A percentile compares a stretch with the other conserved stretches of the same genome.
phyloP scores from a whole-genome alignment of 1,284 basidiomycete species.

The Pseudozyma pruni region DNA sequence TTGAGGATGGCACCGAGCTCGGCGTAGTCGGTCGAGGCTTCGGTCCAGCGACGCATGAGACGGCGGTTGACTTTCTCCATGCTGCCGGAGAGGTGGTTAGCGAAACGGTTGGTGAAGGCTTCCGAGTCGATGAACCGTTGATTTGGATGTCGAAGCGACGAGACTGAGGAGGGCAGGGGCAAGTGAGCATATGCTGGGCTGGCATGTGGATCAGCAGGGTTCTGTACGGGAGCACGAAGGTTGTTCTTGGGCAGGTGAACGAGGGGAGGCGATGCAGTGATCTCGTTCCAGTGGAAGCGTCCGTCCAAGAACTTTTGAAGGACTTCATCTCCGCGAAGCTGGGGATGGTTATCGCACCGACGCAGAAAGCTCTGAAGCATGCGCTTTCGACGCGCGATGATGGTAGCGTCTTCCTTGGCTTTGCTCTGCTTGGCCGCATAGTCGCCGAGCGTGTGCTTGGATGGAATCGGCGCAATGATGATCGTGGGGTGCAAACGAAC shows the following conservation, averaged over 20 bases:
- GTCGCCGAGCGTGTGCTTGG: constrained; percentile 93
- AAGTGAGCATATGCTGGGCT: constrained; percentile 83
- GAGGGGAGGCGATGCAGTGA: constrained; percentile 75
- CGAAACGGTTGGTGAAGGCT: constrained; percentile 94
- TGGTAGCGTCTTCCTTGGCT: constrained; percentile 92
- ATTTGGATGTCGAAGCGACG: constrained; percentile 55
- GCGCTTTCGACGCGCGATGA: constrained; percentile 90
- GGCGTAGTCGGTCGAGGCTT: constrained; percentile 87
- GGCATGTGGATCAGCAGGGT: constrained; percentile 83
- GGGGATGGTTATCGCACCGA: constrained; percentile 86
- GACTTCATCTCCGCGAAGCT: constrained; percentile 90
- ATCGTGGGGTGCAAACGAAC: constrained; percentile 91
- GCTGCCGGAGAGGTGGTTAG: constrained; percentile 85
- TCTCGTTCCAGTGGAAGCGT: constrained; percentile 83
- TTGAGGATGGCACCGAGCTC: constrained; percentile 96
- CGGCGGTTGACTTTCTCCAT: constrained; percentile 97
- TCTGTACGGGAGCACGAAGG: constrained; percentile 91
- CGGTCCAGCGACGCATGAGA: constrained; percentile 91
- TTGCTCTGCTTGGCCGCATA: constrained; percentile 97
- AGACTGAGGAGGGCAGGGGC: constrained; percentile 78
- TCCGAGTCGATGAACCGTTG: constrained; percentile 91
- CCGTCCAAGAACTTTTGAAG: constrained; percentile 95
- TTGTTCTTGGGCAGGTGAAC: constrained; percentile 92
- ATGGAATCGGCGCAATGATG: constrained; percentile 97
- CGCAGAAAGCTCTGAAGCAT: constrained; percentile 96